A percentile compares a stretch with the other conserved stretches of the same genome.
Evolutionary conservation across 75 land plant species (phyloP).

Genomic region (Cupressus sempervirens): DNA sequence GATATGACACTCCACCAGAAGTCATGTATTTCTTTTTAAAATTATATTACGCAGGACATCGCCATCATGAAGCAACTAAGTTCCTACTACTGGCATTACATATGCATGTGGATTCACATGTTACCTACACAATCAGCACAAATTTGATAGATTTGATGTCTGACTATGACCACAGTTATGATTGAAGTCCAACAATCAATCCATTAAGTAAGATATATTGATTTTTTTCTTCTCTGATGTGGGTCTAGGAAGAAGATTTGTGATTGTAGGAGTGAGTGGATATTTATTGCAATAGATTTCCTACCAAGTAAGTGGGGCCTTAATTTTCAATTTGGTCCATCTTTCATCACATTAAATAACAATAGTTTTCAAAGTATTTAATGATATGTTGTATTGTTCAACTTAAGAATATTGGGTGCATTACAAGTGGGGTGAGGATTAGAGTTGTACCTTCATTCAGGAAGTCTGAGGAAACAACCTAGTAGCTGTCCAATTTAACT

Average conservation of each 20-base stretch:
- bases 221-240: background rate
- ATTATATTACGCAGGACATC: background rate
- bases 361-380: background rate
- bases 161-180: slow-evolving; percentile 3
- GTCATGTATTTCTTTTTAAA: background rate
- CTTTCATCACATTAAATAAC: background rate
- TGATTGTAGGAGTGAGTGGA: background rate
- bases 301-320: background rate
- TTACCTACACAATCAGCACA: slow-evolving; percentile 5
- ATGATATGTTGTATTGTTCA: background rate
- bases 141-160: slow-evolving; percentile 6
- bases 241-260: background rate
- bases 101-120: slow-evolving; percentile 9
- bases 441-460: background rate
- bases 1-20: background rate
- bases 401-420: background rate
- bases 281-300: background rate
- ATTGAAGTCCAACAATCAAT: background rate
- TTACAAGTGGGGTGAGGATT: background rate
- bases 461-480: no score
- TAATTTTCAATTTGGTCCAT: background rate
- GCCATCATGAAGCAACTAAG: background rate
- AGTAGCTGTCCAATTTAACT: no score
- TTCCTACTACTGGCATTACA: background rate
- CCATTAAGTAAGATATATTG: background rate